These are phyloP conservation scores for Suhomyces coccinellae DNA, from an alignment of 1,139 yeast genomes.

Conservation along the genomic window DNA sequence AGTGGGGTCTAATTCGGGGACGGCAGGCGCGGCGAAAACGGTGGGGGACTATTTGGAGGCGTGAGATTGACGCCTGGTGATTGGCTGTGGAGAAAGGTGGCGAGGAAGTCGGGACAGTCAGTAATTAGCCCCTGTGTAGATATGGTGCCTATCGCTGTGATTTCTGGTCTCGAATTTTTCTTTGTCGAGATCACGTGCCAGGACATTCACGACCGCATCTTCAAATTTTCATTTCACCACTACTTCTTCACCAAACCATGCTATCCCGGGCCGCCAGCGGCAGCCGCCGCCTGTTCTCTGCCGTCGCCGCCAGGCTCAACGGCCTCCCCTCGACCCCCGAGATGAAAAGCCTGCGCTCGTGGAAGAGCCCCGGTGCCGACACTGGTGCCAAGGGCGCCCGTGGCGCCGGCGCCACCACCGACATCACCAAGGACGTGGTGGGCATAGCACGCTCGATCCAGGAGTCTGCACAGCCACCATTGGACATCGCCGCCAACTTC, in stretches of 20 bases:
- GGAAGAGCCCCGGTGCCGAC: constrained; percentile 24
- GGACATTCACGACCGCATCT: constrained; percentile 4
- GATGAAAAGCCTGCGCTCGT: constrained; percentile 33
- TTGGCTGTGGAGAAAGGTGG: neutral
- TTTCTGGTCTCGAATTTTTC: constrained; percentile 10
- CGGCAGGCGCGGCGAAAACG: neutral
- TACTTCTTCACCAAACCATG: neutral
- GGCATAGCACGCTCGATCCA: constrained; percentile 34
- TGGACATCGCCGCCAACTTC: constrained; percentile 32
- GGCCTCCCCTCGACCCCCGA: constrained; percentile 32
- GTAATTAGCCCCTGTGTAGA: constrained; percentile 3
- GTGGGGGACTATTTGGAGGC: neutral
- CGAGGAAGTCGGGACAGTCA: neutral
- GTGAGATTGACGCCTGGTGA: neutral
- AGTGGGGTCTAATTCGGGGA: neutral
- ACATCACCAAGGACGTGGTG: constrained; percentile 25
- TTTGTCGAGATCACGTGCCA: constrained; percentile 12
- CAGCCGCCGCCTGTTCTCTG: constrained; percentile 9
- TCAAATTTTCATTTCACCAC: neutral
- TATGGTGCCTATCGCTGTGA: constrained; percentile 5
- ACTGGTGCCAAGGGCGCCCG: constrained; percentile 4
- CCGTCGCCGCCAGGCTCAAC: constrained; percentile 8
- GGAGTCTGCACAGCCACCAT: constrained; percentile 28
- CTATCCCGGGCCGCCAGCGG: constrained; percentile 1
- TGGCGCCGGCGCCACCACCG: constrained; percentile 19